Base-by-base conservation (phyloP, 768 basidiomycete genomes). In the Hericium coralloides region DNA sequence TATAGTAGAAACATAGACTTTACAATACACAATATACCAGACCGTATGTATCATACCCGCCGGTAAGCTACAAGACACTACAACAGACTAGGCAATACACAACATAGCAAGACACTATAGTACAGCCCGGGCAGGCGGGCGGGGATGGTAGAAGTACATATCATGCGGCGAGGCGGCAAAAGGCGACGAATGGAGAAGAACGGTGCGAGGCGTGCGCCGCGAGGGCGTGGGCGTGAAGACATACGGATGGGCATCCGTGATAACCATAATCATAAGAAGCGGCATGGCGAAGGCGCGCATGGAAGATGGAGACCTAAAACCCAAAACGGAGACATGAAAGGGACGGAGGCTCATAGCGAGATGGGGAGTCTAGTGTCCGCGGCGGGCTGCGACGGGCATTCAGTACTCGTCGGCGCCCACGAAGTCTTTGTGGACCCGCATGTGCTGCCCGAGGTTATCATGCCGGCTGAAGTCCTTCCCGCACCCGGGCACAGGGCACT, bases 371-470 rank as follows among this genome's bases (percentile, higher is more conserved):
- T n/a, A 38, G n/a, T 12, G 22, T 20, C 36, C 6, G 37, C 20
- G 15, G 51, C 9, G 12, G 26, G 26, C 25, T n/a, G 12, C 22
- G 22, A 48, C 12, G 43, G 25, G 37, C 52, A 23, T 9, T 60
- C 54, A 62, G 17, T 31, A 62, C 12, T 39, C 51, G 22, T 61
- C 60, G 49, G 26, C 58, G 22, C 18, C 15, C 15, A 49, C 1
- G 12, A 58, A 64, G 60, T 73, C 70, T 62, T 75, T 76, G 71
- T 92, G 90, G 45, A 92, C 86, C 50, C 87, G 84, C 84, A 89
- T 85, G 65, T 94, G 92, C 70, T 94, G 92, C 48, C 84, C 83
- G 49, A 94, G 80, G 66, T 94, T 94, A 68, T 94, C 92, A 64
- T 89, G 88, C 50, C 92, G 78, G 65, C 85, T 88, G 67, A 94